These are phyloP conservation scores for Pseudogymnoascus pannorum DNA, from an alignment of 2,329 filamentous ascomycete species.

Conservation along the genomic window DNA sequence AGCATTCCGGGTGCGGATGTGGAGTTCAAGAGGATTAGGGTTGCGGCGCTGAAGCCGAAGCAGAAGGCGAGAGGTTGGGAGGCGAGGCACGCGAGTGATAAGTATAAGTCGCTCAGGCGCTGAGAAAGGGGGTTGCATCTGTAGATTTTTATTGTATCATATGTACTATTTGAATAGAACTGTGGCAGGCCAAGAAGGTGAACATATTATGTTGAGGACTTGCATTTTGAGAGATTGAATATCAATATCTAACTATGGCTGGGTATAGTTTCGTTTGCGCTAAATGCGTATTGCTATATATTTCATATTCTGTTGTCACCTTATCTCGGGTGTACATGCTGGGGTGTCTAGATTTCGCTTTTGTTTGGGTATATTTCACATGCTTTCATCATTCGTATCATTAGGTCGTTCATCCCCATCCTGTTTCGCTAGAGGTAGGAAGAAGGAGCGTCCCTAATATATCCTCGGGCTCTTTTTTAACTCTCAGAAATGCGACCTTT, in stretches of 20 bases:
- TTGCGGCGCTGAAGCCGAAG: constrained; percentile 58
- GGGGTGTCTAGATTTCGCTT: neutral
- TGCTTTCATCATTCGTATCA: neutral
- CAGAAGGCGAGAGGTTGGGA: constrained; percentile 59
- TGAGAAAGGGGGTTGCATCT: constrained; percentile 8
- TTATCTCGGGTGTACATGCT: neutral
- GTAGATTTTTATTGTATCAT: constrained; percentile 8
- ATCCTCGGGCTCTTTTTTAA: neutral
- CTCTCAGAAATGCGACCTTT: neutral
- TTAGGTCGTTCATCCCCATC: neutral
- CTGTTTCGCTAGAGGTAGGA: neutral
- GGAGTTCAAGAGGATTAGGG: constrained; percentile 75
- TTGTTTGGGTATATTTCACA: neutral
- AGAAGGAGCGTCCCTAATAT: neutral
- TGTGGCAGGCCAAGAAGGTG: neutral
- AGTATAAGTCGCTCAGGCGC: constrained; percentile 49
- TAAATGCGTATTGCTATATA: neutral
- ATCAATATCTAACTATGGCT: neutral
- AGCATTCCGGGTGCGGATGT: constrained; percentile 69
- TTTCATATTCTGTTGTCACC: neutral
- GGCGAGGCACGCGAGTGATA: constrained; percentile 55
- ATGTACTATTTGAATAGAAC: constrained; percentile 9
- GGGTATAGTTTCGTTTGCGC: neutral
- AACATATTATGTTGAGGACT: neutral
- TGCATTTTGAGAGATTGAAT: neutral